Evolutionary conservation across 306 rosid genomes (phyloP).

Genomic region (Prunus persica): DNA sequence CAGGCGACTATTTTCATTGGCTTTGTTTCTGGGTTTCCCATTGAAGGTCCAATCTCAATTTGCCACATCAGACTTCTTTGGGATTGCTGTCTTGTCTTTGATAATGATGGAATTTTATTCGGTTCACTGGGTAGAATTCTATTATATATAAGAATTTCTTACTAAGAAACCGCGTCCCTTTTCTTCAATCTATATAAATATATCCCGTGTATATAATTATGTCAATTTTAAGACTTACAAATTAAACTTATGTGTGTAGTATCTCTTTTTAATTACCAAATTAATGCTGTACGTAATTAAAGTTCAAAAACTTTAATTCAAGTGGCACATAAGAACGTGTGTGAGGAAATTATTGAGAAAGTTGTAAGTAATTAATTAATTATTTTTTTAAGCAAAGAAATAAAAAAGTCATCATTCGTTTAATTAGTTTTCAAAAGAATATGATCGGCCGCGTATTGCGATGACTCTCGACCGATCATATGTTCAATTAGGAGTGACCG

Average conservation of each 20-base stretch:
- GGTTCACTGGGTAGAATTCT: too few species aligned
- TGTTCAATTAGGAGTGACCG: too few species aligned
- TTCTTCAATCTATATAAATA: not conserved
- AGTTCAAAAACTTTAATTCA: too few species aligned
- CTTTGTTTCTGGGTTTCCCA: not conserved
- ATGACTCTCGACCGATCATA: too few species aligned
- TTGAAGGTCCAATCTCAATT: not conserved
- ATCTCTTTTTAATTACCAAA: not conserved
- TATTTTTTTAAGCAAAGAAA: too few species aligned
- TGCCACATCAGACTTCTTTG: not conserved
- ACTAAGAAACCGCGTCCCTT: not conserved
- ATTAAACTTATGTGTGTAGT: not conserved
- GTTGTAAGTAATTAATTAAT: too few species aligned
- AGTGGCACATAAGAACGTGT: too few species aligned
- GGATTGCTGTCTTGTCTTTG: slow-evolving; percentile 9
- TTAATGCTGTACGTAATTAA: too few species aligned
- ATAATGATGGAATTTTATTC: not conserved
- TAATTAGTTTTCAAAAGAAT: too few species aligned
- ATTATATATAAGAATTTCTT: not conserved
- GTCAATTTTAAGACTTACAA: not conserved
- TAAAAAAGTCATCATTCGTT: too few species aligned
- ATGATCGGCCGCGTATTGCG: too few species aligned
- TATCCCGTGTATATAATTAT: not conserved
- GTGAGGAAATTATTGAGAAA: too few species aligned
- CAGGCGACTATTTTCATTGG: not conserved